Percentiles rank a stretch among this genome's conserved stretches.
These are phyloP conservation scores for Backusella mclennaniae DNA, from an alignment of 192 early-diverging fungal species.

Conservation along the genomic window DNA sequence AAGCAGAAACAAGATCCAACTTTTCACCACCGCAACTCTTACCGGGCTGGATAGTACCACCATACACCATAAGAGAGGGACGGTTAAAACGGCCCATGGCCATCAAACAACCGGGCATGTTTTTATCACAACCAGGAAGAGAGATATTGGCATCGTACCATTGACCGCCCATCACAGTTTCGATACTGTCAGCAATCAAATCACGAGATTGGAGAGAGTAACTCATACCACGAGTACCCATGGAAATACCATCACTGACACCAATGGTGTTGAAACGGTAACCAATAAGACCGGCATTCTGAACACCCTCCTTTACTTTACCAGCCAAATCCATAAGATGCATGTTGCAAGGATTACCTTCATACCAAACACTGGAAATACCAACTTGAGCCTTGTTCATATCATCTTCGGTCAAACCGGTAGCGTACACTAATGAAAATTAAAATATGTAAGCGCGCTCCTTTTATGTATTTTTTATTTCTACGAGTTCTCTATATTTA, in stretches of 20 bases:
- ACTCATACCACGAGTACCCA: constrained; percentile 96
- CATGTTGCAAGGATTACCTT: constrained; percentile 99
- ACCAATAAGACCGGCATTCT: constrained; percentile 85
- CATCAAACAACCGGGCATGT: constrained; percentile 98
- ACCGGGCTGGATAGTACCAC: constrained; percentile 92
- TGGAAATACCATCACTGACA: constrained; percentile 96
- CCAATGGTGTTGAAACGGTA: constrained; percentile 99
- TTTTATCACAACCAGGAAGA: constrained; percentile 91
- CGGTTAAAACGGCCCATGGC: constrained; percentile 96
- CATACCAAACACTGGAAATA: constrained; percentile 97
- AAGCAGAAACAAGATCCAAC: constrained; percentile 95
- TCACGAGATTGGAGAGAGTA: constrained; percentile 97
- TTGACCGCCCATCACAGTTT: constrained; percentile 97
- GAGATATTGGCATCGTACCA: constrained; percentile 99
- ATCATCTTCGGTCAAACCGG: constrained; percentile 81
- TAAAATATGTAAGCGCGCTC: background rate
- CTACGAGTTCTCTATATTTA: background rate
- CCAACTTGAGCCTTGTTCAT: constrained; percentile 92
- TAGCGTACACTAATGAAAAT: constrained; percentile 76
- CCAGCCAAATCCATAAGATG: constrained; percentile 86
- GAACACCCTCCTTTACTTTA: constrained; percentile 92
- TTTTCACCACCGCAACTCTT: constrained; percentile 61
- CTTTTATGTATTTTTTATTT: background rate
- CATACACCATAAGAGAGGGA: constrained; percentile 97
- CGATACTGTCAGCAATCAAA: constrained; percentile 98